Conservation (phyloP, 2,329 filamentous ascomycete species). For the Nectriaceae sp. region DNA sequence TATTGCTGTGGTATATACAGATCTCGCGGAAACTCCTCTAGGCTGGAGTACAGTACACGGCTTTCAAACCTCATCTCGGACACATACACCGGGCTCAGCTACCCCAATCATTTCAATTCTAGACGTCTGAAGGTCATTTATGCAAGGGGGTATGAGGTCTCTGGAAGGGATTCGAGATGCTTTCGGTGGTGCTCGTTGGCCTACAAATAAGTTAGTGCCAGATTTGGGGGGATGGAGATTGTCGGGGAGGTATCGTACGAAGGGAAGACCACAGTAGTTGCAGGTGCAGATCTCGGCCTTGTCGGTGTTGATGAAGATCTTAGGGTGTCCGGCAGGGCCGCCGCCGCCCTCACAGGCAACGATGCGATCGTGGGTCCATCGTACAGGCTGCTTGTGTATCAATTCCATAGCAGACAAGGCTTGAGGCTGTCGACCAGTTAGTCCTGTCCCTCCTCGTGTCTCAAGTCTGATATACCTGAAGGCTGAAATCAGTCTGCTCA, state of each 20-base stretch:
- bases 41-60: conserved; percentile 16
- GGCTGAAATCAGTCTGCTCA: conserved; percentile 92
- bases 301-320: conserved; percentile 96
- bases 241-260: conserved; percentile 61
- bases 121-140: conserved; percentile 29
- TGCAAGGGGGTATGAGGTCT: conserved; percentile 79
- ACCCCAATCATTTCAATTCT: conserved; percentile 12
- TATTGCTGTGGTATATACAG: conserved; percentile 30
- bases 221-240: not conserved
- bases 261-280: conserved; percentile 92
- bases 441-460: conserved; percentile 11
- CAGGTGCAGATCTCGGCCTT: conserved; percentile 92
- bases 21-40: conserved; percentile 9
- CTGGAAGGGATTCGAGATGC: conserved; percentile 78
- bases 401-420: conserved; percentile 90
- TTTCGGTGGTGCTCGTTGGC: conserved; percentile 87
- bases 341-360: conserved; percentile 93
- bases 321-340: conserved; percentile 85
- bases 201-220: conserved; percentile 46
- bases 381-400: conserved; percentile 92
- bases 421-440: conserved; percentile 65
- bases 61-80: conserved; percentile 7
- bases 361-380: conserved; percentile 80
- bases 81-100: conserved; percentile 14
- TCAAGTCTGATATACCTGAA: conserved; percentile 71